Percentiles rank a stretch among this genome's conserved stretches.
phyloP scores from a whole-genome alignment of 2,329 filamentous ascomycete genomes.

The Monilinia polystroma region DNA sequence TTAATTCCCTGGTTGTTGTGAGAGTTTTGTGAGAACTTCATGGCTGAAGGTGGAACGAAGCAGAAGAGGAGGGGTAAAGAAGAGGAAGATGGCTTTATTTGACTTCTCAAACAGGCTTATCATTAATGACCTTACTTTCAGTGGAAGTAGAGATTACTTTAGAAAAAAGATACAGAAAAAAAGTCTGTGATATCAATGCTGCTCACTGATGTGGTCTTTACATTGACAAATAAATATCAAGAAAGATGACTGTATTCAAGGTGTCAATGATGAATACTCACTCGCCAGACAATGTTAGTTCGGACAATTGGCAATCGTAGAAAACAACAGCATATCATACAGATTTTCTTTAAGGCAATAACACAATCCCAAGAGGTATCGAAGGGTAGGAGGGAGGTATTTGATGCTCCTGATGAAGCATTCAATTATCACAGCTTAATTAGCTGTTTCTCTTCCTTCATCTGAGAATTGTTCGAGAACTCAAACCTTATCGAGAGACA shows the following conservation, averaged over 20 bases:
- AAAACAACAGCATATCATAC: not conserved
- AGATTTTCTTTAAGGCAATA: not conserved
- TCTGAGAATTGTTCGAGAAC: not conserved
- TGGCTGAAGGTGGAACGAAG: not conserved
- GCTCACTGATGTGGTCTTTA: not conserved
- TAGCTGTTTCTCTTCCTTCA: not conserved
- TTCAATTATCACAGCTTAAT: not conserved
- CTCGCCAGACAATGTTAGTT: no score
- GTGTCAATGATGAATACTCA: not conserved
- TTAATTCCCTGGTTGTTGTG: not conserved
- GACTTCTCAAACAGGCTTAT: not conserved
- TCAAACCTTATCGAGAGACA: not conserved
- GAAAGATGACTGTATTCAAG: not conserved
- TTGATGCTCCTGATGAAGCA: not conserved
- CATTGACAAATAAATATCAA: not conserved
- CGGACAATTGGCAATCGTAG: not conserved
- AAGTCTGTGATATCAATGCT: not conserved
- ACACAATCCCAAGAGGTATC: not conserved
- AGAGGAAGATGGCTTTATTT: not conserved
- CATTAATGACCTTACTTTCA: not conserved
- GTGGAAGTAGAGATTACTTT: not conserved
- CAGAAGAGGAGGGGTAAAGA: not conserved
- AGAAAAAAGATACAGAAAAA: not conserved
- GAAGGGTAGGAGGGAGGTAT: not conserved
- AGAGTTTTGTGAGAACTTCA: not conserved